Evolutionary conservation across 2,329 filamentous ascomycete genomes (phyloP).

Genomic region (Tolypocladium sp.): DNA sequence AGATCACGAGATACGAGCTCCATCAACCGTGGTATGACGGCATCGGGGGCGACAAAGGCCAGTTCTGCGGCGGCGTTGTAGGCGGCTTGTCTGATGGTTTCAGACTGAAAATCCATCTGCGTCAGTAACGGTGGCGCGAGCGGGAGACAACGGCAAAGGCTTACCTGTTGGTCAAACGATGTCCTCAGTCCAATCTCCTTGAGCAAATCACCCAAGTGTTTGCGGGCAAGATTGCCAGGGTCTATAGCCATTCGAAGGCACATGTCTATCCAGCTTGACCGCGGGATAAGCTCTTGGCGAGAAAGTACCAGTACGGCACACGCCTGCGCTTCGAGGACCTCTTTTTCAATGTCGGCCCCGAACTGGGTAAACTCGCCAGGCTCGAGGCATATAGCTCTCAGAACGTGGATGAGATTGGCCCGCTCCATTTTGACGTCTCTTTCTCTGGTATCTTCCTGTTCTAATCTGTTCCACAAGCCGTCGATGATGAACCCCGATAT

Average conservation of each 20-base stretch:
- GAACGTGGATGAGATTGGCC: constrained; percentile 50
- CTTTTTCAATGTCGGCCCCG: constrained; percentile 32
- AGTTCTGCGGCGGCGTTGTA: constrained; percentile 82
- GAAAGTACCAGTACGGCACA: constrained; percentile 70
- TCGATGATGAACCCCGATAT: constrained; percentile 56
- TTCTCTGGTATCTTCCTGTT: constrained; percentile 56
- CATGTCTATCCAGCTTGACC: constrained; percentile 78
- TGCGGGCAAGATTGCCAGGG: constrained; percentile 66
- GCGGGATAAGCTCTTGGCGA: constrained; percentile 67
- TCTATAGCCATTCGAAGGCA: constrained; percentile 75
- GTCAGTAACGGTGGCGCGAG: constrained; percentile 1
- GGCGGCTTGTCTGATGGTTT: constrained; percentile 55
- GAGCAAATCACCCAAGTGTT: constrained; percentile 56
- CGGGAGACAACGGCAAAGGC: background rate
- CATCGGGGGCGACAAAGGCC: constrained; percentile 83
- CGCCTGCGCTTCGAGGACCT: constrained; percentile 58
- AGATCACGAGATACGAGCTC: constrained; percentile 67
- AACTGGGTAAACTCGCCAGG: constrained; percentile 38
- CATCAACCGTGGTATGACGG: constrained; percentile 68
- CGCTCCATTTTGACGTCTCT: constrained; percentile 68
- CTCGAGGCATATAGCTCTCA: constrained; percentile 55
- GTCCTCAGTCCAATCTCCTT: constrained; percentile 51
- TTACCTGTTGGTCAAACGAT: constrained; percentile 42
- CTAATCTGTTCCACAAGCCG: constrained; percentile 75
- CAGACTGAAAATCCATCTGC: constrained; percentile 12